Evolutionary conservation across 805 yeast genomes (phyloP).

Genomic region (Torulaspora maleeae): DNA sequence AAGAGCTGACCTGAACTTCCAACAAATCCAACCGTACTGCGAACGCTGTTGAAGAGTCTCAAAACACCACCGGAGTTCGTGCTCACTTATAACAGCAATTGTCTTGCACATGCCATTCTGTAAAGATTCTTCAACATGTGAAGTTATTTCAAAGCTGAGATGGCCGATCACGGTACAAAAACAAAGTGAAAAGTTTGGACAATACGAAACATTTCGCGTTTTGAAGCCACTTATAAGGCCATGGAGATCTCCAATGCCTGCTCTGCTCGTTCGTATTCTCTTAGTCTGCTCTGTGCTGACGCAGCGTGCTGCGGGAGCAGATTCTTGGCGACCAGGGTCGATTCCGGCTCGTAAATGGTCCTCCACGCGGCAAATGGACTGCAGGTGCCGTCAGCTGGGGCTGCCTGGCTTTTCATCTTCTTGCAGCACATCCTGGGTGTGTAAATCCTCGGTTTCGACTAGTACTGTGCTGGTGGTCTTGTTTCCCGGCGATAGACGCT

Average conservation of each 20-base stretch:
- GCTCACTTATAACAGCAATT: neutral
- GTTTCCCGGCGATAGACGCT: too few species aligned
- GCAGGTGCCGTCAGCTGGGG: too few species aligned
- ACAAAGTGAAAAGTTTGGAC: neutral
- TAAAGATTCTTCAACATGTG: constrained; percentile 1
- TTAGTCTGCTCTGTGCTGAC: too few species aligned
- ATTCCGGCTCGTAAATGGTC: too few species aligned
- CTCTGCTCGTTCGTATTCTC: too few species aligned
- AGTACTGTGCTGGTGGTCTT: too few species aligned
- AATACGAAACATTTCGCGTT: constrained; percentile 1
- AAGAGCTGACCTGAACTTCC: neutral
- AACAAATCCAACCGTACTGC: neutral
- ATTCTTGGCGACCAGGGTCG: too few species aligned
- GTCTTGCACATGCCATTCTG: neutral
- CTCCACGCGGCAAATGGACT: too few species aligned
- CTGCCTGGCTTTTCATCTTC: too few species aligned
- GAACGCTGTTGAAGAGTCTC: neutral
- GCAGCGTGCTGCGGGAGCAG: too few species aligned
- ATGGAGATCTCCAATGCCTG: neutral
- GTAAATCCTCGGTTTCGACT: too few species aligned
- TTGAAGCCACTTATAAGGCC: neutral
- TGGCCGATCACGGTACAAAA: constrained; percentile 1
- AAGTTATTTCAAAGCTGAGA: constrained; percentile 1
- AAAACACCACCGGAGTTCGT: neutral
- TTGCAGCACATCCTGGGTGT: too few species aligned